Base-by-base conservation (phyloP, 768 basidiomycete genomes). In the Lentinula guzmanii region DNA sequence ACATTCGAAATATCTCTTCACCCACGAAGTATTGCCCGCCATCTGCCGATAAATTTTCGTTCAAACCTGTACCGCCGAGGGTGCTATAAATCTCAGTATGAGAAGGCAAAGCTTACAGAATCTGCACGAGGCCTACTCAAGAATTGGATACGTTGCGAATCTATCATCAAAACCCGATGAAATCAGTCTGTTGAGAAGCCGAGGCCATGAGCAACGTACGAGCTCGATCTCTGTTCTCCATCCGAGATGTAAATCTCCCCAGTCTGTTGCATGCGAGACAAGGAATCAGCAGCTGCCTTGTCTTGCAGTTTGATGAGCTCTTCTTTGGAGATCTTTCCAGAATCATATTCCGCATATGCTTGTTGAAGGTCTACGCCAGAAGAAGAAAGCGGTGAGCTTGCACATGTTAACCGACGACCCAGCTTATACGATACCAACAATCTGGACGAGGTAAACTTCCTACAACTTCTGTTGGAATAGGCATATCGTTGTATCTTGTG, bases 401-500 rank as follows among this genome's bases (percentile, higher is more conserved):
- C 28, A 28, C 3, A 28, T 28, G 28, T 28, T 28, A 4, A 4
- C 28, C 28, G 3, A 28, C 28, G 28, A 28, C 3, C 28, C 3
- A 13, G 7, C 4, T 15, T 5, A 52, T 15, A 7, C 10, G 43
- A 33, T 9, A 50, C 58, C 8, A n/a, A 59, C 58, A 59, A 28
- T 34, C 24, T 46, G 58, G 58, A 59, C 58, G 58, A 48, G 58
- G 58, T 18, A 59, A 28, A 39, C 58, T 59, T 46, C 58, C 58
- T 33, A 59, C 58, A n/a, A 48, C 48, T 59, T 59, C 58, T 6
- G 58, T 59, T 59, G 58, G 58, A 16, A 59, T 59, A 5, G 46
- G 33, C 58, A 59, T 59, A 10, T 24, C 24, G 37, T 28, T 55
- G 35, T n/a, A 52, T 18, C 18, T 18, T 37, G 5, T 7, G 18